Percentiles rank a stretch among this genome's conserved stretches.
Conservation (phyloP, 306 rosid genomes). For the Cucurbita argyrosperma region DNA sequence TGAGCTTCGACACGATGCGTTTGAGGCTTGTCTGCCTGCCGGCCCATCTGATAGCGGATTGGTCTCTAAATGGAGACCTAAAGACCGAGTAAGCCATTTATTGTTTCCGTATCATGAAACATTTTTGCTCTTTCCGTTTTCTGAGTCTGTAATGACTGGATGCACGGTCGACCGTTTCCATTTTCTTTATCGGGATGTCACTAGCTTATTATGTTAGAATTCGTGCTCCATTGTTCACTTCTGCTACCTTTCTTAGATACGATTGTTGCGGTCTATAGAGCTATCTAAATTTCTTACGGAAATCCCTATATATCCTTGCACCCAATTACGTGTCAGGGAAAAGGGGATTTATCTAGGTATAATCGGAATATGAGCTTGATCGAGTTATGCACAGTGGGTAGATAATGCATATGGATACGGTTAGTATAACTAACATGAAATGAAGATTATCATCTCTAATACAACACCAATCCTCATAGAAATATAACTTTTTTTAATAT, state of each 20-base stretch:
- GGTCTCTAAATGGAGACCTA: constrained; percentile 92
- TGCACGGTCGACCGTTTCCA: neutral
- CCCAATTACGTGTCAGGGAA: neutral
- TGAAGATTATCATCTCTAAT: neutral
- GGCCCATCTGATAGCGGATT: constrained; percentile 78
- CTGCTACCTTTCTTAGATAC: neutral
- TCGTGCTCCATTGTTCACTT: neutral
- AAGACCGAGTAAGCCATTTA: constrained; percentile 52
- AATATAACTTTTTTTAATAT: neutral
- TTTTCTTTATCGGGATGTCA: neutral
- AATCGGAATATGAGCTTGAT: neutral
- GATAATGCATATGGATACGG: neutral
- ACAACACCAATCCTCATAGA: neutral
- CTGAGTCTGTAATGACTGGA: neutral
- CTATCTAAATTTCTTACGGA: neutral
- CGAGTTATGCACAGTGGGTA: neutral
- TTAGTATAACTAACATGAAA: neutral
- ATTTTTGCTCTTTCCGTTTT: too few relatives aligned
- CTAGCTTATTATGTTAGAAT: neutral
- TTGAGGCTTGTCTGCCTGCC: constrained; percentile 46
- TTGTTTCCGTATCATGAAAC: neutral
- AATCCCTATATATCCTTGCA: neutral
- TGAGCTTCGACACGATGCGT: constrained; percentile 80
- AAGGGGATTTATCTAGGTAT: neutral
- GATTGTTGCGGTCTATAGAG: neutral